Percentiles rank a stretch among this genome's conserved stretches.
phyloP scores from a whole-genome alignment of 768 basidiomycete genomes.

The Daedalea quercina region DNA sequence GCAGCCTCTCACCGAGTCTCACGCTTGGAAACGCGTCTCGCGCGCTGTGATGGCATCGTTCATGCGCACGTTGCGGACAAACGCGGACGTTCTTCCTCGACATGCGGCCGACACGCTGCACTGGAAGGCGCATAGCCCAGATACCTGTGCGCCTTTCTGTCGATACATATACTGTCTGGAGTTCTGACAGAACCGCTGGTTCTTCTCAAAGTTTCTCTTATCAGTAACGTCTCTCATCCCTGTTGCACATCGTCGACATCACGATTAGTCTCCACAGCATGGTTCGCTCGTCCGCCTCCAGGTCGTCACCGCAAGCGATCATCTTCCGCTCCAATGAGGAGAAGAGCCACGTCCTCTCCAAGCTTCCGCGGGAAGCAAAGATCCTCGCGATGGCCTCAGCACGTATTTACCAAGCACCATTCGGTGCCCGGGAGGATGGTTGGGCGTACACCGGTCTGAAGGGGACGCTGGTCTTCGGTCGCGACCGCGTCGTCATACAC shows the following conservation, averaged over 20 bases:
- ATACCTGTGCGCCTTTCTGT: background rate
- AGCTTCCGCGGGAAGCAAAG: slow-evolving; percentile 21
- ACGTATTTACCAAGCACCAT: slow-evolving; percentile 56
- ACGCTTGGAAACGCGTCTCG: background rate
- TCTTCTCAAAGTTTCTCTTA: background rate
- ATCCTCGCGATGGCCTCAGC: slow-evolving; percentile 49
- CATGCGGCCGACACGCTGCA: background rate
- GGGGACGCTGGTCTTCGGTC: slow-evolving; percentile 52
- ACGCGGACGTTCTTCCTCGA: background rate
- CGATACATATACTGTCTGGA: background rate
- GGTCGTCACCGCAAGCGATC: background rate
- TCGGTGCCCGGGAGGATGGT: slow-evolving; percentile 36
- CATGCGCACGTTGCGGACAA: background rate
- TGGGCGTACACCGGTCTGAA: slow-evolving; percentile 58
- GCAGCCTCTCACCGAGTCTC: background rate
- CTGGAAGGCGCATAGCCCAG: background rate
- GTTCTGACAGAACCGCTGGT: background rate
- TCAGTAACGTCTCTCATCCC: background rate
- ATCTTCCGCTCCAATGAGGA: slow-evolving; percentile 5
- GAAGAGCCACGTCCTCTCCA: slow-evolving; percentile 15
- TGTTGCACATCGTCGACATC: background rate
- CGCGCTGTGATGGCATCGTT: background rate
- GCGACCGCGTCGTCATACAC: slow-evolving; percentile 14
- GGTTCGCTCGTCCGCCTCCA: background rate
- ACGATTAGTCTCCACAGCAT: background rate